Evolutionary conservation across 148 eudicot species (phyloP).

Genomic region (Cornus kousa): DNA sequence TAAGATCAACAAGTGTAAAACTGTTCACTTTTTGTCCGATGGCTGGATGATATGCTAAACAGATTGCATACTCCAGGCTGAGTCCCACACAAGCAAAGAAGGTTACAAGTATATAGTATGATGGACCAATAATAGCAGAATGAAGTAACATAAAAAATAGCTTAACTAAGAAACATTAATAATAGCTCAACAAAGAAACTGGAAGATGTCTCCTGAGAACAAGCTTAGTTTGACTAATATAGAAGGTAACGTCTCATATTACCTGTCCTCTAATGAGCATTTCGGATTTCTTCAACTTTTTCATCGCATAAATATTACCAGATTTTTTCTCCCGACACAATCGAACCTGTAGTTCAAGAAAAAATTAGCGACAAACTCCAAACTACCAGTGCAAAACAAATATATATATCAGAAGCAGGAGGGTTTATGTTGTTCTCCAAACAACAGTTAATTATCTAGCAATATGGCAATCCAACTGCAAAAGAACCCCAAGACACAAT

Average conservation of each 20-base stretch:
- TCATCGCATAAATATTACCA: slow-evolving; percentile 93
- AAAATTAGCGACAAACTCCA: not conserved
- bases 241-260: slow-evolving; percentile 10
- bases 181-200: slow-evolving; percentile 12
- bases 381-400: not conserved
- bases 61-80: not conserved
- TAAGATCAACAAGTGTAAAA: too few species aligned
- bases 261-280: slow-evolving; percentile 98
- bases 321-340: slow-evolving; percentile 88
- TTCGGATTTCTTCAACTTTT: slow-evolving; percentile 93
- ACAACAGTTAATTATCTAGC: not conserved
- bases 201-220: not conserved
- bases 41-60: not conserved
- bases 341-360: slow-evolving; percentile 56
- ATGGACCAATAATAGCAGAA: not conserved
- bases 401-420: not conserved
- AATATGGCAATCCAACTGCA: not conserved
- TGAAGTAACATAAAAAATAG: slow-evolving; percentile 1
- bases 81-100: not conserved
- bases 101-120: not conserved
- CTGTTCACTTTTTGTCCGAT: too few species aligned
- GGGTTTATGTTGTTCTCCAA: not conserved
- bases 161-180: slow-evolving; percentile 10
- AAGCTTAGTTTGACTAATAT: not conserved
- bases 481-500: not conserved